These are phyloP conservation scores for Cercospora sp. DNA, from an alignment of 2,329 filamentous ascomycete species.

Conservation along the genomic window DNA sequence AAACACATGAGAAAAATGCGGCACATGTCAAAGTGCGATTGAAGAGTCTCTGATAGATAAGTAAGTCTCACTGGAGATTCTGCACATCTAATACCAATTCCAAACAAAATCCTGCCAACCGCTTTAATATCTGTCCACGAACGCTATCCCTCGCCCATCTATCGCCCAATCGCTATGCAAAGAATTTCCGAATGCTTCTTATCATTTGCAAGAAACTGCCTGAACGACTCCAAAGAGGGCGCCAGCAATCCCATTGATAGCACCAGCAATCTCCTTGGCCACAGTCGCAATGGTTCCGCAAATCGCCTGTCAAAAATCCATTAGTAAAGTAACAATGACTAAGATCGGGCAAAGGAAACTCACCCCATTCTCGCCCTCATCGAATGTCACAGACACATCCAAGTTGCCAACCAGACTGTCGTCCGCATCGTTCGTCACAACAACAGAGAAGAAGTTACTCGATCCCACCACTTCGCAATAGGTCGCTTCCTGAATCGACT, in stretches of 20 bases:
- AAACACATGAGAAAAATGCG: too few relatives aligned
- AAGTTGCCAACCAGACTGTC: not conserved
- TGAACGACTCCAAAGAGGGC: conserved; percentile 11
- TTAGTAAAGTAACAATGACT: not conserved
- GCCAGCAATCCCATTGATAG: conserved; percentile 5
- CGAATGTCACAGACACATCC: not conserved
- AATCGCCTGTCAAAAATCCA: not conserved
- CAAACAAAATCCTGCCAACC: too few relatives aligned
- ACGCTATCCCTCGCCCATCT: not conserved
- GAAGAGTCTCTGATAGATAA: too few relatives aligned
- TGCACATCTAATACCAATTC: not conserved
- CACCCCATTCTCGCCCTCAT: conserved; percentile 7
- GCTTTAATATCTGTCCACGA: too few relatives aligned
- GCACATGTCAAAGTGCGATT: not conserved
- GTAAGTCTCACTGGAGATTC: not conserved
- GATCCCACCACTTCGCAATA: conserved; percentile 7
- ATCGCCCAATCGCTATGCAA: not conserved
- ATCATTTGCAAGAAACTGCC: not conserved
- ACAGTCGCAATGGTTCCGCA: conserved; percentile 4
- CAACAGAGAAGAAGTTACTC: conserved; percentile 10
- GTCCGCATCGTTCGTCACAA: not conserved
- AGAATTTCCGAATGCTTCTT: too few relatives aligned
- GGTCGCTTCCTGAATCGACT: not conserved
- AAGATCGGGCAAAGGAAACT: not conserved
- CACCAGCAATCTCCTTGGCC: conserved; percentile 9